phyloP scores from a whole-genome alignment of 345 rosid genomes.

The Rhodamnia rubescens region DNA sequence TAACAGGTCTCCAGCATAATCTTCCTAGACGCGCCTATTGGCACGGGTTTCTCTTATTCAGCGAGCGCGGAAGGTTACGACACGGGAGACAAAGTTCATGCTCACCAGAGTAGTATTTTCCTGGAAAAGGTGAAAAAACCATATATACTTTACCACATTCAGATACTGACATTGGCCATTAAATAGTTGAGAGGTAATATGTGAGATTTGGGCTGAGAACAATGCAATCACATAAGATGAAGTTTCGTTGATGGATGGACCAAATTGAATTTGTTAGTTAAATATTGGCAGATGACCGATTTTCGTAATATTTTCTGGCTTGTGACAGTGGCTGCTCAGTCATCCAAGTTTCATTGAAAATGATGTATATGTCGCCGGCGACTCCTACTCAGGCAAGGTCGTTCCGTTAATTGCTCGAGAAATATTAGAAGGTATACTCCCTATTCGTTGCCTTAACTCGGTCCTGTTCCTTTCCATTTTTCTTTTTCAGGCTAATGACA shows the following conservation, averaged over 20 bases:
- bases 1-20: constrained; percentile 27
- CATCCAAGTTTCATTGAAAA: constrained; percentile 14
- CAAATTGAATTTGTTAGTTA: not conserved
- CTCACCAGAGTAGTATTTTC: constrained; percentile 8
- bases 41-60: constrained; percentile 25
- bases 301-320: not conserved
- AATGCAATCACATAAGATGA: not conserved
- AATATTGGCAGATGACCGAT: not conserved
- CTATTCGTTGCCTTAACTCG: not conserved
- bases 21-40: constrained; percentile 24
- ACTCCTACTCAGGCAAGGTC: constrained; percentile 26
- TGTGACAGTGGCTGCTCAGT: constrained; percentile 15
- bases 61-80: not conserved
- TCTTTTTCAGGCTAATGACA: too few species aligned
- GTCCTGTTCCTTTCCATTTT: not conserved
- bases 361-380: constrained; percentile 20
- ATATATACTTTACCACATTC: not conserved
- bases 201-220: not conserved
- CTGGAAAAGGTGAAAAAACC: constrained; percentile 9
- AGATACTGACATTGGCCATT: not conserved
- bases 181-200: not conserved
- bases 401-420: constrained; percentile 18
- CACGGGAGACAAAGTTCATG: constrained; percentile 11
- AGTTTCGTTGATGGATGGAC: not conserved
- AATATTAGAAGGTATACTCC: constrained; percentile 9